Evolutionary conservation across 768 basidiomycete genomes (phyloP).

Genomic region (Naganishia antarctica): DNA sequence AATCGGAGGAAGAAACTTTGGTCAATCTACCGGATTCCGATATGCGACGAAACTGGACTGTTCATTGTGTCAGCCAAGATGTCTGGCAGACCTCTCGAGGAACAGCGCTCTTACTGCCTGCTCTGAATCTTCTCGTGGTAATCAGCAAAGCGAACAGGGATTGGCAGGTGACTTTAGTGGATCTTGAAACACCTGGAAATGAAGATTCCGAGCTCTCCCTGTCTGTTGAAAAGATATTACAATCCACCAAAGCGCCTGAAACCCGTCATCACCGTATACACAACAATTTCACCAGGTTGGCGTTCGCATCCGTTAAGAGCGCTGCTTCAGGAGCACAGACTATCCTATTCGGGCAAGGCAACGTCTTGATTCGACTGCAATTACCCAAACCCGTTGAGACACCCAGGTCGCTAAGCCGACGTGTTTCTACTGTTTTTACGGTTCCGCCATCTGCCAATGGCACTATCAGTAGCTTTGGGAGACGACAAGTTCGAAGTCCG

Average conservation of each 20-base stretch:
- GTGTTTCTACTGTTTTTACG: neutral
- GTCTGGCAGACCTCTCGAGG: neutral
- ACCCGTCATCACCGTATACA: neutral
- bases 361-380: neutral
- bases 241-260: neutral
- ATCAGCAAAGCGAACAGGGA: conserved; percentile 3
- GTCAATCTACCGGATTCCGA: neutral
- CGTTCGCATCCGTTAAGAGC: neutral
- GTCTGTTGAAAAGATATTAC: neutral
- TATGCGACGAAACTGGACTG: conserved; percentile 2
- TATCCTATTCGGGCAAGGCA: conserved; percentile 7
- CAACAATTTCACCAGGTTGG: neutral
- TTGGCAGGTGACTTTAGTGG: conserved; percentile 8
- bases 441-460: conserved; percentile 13
- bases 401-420: neutral
- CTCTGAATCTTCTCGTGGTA: neutral
- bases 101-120: conserved; percentile 6
- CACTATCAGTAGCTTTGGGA: neutral
- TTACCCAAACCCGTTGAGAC: neutral
- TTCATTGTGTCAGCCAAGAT: neutral
- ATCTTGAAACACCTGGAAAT: neutral
- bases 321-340: neutral
- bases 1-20: conserved; percentile 10
- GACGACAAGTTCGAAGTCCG: neutral
- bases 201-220: neutral